A percentile compares a stretch with the other conserved stretches of the same genome.
phyloP scores from a whole-genome alignment of 129 eudicot genomes.

The Saposhnikovia divaricata region DNA sequence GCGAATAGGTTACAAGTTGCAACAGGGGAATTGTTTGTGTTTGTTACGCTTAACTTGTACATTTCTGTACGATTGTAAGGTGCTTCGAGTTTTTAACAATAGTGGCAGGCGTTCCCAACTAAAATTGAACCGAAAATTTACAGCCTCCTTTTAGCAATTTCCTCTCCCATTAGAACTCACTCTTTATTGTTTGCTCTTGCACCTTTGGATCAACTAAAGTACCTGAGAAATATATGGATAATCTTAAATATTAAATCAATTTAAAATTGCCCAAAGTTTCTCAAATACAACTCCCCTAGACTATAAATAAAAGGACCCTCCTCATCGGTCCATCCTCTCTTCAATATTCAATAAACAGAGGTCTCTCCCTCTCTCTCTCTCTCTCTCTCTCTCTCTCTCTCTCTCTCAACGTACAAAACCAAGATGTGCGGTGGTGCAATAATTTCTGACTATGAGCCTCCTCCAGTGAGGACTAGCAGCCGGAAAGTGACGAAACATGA shows the following conservation, averaged over 20 bases:
- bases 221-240: too few species aligned
- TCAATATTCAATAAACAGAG: not conserved
- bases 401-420: not conserved
- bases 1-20: not conserved
- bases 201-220: not conserved
- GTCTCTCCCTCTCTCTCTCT: not conserved
- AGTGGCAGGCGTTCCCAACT: too few species aligned
- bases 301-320: not conserved
- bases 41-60: too few species aligned
- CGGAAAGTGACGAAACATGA: conserved; percentile 40
- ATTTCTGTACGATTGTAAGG: too few species aligned
- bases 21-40: too few species aligned
- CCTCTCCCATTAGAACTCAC: not conserved
- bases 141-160: not conserved
- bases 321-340: not conserved
- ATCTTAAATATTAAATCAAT: too few species aligned
- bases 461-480: conserved; percentile 17
- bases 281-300: not conserved
- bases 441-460: conserved; percentile 43
- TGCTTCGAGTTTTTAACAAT: too few species aligned
- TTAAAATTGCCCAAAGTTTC: not conserved
- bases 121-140: too few species aligned
- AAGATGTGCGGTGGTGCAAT: conserved; percentile 80
- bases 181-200: not conserved
- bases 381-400: not conserved